phyloP scores from a whole-genome alignment of 2,329 filamentous ascomycete genomes.

The Colletotrichum eleusines region DNA sequence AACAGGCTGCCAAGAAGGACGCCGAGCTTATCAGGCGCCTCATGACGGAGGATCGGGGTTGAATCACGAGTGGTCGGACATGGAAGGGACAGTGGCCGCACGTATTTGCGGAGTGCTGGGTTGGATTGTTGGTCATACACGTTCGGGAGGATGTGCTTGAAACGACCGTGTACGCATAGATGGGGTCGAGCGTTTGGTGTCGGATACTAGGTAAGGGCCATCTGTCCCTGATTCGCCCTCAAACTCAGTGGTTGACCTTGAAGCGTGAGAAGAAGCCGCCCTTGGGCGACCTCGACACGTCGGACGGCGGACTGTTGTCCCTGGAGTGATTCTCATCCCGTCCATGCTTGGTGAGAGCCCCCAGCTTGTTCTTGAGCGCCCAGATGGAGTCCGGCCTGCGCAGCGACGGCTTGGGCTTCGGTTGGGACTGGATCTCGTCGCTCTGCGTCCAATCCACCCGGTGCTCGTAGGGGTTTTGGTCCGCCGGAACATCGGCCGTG shows the following conservation, averaged over 20 bases:
- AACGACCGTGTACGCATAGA: slow-evolving; percentile 19
- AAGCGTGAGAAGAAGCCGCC: slow-evolving; percentile 59
- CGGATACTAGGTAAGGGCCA: slow-evolving; percentile 14
- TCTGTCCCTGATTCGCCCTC: neutral
- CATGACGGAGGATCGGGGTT: slow-evolving; percentile 59
- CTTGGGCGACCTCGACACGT: slow-evolving; percentile 47
- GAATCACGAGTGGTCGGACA: slow-evolving; percentile 21
- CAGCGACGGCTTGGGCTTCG: slow-evolving; percentile 48
- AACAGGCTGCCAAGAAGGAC: slow-evolving; percentile 61
- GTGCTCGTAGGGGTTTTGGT: slow-evolving; percentile 50
- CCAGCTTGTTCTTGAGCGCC: slow-evolving; percentile 59
- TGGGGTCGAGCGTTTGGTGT: neutral
- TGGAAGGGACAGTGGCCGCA: neutral
- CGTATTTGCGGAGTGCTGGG: neutral
- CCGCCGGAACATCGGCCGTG: slow-evolving; percentile 44
- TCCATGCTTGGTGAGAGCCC: slow-evolving; percentile 49
- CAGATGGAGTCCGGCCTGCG: slow-evolving; percentile 63
- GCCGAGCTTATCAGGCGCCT: slow-evolving; percentile 62
- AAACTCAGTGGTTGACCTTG: slow-evolving; percentile 46
- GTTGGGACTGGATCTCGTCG: slow-evolving; percentile 56
- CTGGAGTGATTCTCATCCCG: slow-evolving; percentile 46
- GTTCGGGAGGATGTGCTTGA: slow-evolving; percentile 15
- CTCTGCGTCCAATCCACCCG: slow-evolving; percentile 71
- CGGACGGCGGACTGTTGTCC: slow-evolving; percentile 41
- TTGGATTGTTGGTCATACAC: slow-evolving; percentile 17